A percentile compares a stretch with the other conserved stretches of the same genome.
These are phyloP conservation scores for Flaveria ramosissima DNA, from an alignment of 129 eudicot genomes.

Conservation along the genomic window DNA sequence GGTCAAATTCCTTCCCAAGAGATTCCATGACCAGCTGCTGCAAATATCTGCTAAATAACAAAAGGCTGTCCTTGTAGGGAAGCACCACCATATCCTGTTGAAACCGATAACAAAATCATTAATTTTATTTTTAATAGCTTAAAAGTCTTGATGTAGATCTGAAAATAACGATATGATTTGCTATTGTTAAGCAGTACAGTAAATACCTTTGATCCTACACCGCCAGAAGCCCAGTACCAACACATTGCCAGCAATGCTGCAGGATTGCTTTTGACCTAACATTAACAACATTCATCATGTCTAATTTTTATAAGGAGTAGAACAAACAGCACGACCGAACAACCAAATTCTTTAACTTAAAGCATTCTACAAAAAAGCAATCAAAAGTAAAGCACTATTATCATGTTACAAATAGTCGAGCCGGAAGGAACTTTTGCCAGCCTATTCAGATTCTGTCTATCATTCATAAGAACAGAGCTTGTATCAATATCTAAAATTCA, in stretches of 20 bases:
- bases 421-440: neutral
- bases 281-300: conserved; percentile 19
- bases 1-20: conserved; percentile 99
- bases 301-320: neutral
- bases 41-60: conserved; percentile 87
- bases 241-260: conserved; percentile 84
- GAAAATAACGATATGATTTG: conserved; percentile 4
- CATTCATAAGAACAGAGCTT: neutral
- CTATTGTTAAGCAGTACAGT: neutral
- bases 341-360: neutral
- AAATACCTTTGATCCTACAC: conserved; percentile 86
- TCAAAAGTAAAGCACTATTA: neutral
- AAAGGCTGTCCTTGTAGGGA: conserved; percentile 95
- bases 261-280: conserved; percentile 77
- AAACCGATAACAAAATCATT: conserved; percentile 25
- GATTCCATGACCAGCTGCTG: conserved; percentile 99
- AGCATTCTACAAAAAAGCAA: neutral
- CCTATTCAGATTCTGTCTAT: conserved; percentile 11
- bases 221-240: conserved; percentile 90
- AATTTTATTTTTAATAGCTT: neutral
- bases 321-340: neutral
- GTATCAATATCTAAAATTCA: neutral
- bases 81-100: conserved; percentile 98
- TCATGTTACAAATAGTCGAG: neutral
- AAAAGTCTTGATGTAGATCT: neutral